Evolutionary conservation across 148 eudicot genomes (phyloP).

Genomic region (Cornus controversa): DNA sequence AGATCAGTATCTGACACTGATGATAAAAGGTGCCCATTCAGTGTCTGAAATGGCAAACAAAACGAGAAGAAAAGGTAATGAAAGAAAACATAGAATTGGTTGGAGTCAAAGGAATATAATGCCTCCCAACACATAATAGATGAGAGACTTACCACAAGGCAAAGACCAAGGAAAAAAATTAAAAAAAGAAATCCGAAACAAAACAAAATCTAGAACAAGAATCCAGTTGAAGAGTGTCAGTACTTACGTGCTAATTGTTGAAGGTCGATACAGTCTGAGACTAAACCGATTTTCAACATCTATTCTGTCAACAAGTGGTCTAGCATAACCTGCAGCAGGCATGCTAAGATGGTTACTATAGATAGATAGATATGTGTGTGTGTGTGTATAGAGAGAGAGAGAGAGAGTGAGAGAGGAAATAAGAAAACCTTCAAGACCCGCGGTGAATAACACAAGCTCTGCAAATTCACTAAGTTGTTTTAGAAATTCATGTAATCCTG

Average conservation of each 20-base stretch:
- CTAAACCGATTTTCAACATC: conserved; percentile 58
- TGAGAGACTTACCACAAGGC: background rate
- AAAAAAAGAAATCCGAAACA: background rate
- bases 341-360: conserved; percentile 1
- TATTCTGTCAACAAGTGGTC: conserved; percentile 92
- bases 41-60: too few species aligned
- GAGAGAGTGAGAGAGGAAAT: background rate
- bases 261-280: conserved; percentile 76
- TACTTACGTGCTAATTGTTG: conserved; percentile 89
- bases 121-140: background rate
- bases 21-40: too few species aligned
- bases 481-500: conserved; percentile 85
- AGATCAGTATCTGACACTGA: too few species aligned
- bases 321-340: conserved; percentile 77
- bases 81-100: too few species aligned
- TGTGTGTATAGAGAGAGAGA: background rate
- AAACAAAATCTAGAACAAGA: conserved; percentile 1
- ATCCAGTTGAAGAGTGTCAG: conserved; percentile 6
- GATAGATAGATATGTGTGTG: background rate
- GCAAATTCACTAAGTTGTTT: conserved; percentile 88
- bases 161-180: background rate
- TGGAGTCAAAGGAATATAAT: too few species aligned
- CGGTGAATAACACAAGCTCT: conserved; percentile 89
- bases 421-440: conserved; percentile 90
- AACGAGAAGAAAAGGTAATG: too few species aligned